A percentile compares a stretch with the other conserved stretches of the same genome.
phyloP scores from a whole-genome alignment of 1,284 basidiomycete species.

The Hemileia vastatrix region DNA sequence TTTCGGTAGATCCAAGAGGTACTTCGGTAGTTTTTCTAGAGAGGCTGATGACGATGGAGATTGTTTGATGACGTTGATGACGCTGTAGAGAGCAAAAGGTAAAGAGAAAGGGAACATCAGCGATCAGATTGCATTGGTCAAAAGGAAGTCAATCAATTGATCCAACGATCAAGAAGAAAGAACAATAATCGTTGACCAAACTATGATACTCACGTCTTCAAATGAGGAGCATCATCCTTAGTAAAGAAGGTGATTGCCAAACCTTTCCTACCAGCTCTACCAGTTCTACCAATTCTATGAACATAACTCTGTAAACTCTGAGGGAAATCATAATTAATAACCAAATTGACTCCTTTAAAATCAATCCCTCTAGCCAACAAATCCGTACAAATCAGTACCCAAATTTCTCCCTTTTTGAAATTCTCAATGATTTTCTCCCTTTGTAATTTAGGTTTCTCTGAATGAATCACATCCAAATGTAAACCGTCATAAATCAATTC shows the following conservation, averaged over 20 bases:
- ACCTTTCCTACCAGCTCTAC: conserved; percentile 80
- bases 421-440: conserved; percentile 72
- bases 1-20: conserved; percentile 80
- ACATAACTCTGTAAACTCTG: conserved; percentile 88
- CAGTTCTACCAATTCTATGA: conserved; percentile 92
- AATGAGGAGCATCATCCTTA: conserved; percentile 77
- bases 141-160: neutral
- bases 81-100: too few relatives aligned
- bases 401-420: conserved; percentile 77
- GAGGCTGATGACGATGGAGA: too few relatives aligned
- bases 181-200: neutral
- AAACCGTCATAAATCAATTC: conserved; percentile 74
- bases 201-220: conserved; percentile 51
- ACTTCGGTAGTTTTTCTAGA: conserved; percentile 74
- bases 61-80: conserved; percentile 86
- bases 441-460: conserved; percentile 73
- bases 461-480: conserved; percentile 84
- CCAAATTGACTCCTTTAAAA: conserved; percentile 85
- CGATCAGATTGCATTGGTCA: conserved; percentile 5
- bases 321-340: conserved; percentile 86
- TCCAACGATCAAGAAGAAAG: conserved; percentile 17
- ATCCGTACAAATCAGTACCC: conserved; percentile 86
- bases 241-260: conserved; percentile 93
- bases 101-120: too few relatives aligned
- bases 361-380: conserved; percentile 96